Percentiles rank a stretch among this genome's conserved stretches.
Evolutionary conservation across 352 stramenopile species (phyloP).

Genomic region (Phytophthora brassicae): DNA sequence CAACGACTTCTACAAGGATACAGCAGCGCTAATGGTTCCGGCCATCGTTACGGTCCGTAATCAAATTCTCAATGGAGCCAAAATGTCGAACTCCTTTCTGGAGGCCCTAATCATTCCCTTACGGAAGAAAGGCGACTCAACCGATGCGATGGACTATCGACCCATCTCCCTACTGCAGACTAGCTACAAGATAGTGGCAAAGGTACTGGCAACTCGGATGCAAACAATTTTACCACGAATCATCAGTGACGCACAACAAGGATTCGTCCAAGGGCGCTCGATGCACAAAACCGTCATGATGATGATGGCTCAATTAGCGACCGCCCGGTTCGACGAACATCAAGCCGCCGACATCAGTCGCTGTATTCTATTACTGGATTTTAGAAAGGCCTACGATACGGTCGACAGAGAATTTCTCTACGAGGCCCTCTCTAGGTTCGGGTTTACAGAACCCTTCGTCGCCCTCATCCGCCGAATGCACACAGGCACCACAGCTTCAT

Average conservation of each 20-base stretch:
- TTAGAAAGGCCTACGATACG: background rate
- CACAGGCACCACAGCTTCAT: no score
- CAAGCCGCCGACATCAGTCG: background rate
- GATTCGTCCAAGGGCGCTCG: background rate
- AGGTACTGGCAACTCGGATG: background rate
- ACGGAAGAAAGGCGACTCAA: no score
- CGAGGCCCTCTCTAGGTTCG: background rate
- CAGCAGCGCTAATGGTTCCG: background rate
- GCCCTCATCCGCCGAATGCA: background rate
- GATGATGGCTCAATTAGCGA: background rate
- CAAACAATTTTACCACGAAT: background rate
- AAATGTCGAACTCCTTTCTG: background rate
- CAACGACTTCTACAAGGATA: background rate
- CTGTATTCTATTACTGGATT: background rate
- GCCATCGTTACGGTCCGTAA: background rate
- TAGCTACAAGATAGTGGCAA: background rate
- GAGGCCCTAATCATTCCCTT: no score
- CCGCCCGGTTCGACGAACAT: background rate
- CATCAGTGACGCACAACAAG: background rate
- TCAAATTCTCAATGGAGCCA: background rate
- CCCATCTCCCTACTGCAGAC: no score
- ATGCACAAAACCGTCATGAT: background rate
- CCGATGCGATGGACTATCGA: no score
- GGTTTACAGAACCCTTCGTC: background rate
- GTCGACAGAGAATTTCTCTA: background rate